Percentiles rank a stretch among this genome's conserved stretches.
phyloP scores from a whole-genome alignment of 176 grass and related monocot species.

The Aechmea fasciata region DNA sequence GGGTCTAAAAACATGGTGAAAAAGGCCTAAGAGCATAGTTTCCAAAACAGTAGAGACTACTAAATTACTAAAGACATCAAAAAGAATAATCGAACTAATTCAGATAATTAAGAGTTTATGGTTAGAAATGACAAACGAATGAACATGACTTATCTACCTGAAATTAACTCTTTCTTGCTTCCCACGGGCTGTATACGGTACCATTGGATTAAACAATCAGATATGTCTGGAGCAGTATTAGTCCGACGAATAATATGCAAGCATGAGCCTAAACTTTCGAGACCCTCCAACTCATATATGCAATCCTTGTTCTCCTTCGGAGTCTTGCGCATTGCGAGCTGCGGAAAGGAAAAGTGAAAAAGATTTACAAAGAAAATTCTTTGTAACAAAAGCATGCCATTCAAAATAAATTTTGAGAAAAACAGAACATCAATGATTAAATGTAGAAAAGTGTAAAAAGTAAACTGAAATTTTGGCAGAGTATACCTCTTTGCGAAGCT shows the following conservation, averaged over 20 bases:
- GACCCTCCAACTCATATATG: conserved; percentile 54
- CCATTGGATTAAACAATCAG: conserved; percentile 63
- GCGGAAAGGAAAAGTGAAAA: conserved; percentile 18
- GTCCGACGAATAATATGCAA: conserved; percentile 40
- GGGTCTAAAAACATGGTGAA: not conserved
- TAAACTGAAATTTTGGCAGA: not conserved
- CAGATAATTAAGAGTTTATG: not conserved
- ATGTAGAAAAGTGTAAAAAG: too few species aligned
- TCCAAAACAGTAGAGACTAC: not conserved
- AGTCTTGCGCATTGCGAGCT: conserved; percentile 51
- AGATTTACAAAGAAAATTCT: not conserved
- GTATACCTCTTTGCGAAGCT: conserved; percentile 78
- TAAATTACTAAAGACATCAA: not conserved
- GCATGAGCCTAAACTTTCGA: conserved; percentile 72
- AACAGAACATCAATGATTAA: too few species aligned
- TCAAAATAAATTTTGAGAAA: too few species aligned
- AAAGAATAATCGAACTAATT: not conserved
- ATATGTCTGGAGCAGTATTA: conserved; percentile 37
- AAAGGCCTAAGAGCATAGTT: not conserved
- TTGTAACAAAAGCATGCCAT: not conserved
- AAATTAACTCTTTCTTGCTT: conserved; percentile 77
- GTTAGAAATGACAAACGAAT: not conserved
- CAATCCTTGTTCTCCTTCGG: conserved; percentile 23
- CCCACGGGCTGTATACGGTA: conserved; percentile 62
- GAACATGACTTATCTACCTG: conserved; percentile 41